Conservation (phyloP, 768 basidiomycete species). For the Collybia nuda region DNA sequence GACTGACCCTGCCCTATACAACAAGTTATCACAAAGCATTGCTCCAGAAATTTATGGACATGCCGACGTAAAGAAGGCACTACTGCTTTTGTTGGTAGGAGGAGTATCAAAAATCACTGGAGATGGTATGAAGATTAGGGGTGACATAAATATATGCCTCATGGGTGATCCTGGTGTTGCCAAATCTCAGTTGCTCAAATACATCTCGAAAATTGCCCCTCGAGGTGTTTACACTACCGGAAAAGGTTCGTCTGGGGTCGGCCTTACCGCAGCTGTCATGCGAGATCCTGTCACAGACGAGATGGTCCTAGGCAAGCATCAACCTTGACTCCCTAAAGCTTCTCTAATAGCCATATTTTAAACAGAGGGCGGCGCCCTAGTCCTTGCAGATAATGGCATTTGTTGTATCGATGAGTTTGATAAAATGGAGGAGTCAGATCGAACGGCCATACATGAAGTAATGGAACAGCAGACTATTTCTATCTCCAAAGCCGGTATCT, state of each 20-base stretch:
- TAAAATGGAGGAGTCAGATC: conserved; percentile 98
- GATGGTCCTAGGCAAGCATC: conserved; percentile 89
- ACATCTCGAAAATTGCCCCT: conserved; percentile 97
- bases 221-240: conserved; percentile 98
- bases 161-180: conserved; percentile 99
- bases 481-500: conserved; percentile 98
- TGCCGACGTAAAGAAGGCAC: conserved; percentile 94
- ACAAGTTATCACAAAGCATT: conserved; percentile 87
- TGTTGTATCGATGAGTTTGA: conserved; percentile 99
- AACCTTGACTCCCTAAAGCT: background rate
- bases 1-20: conserved; percentile 78
- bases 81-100: conserved; percentile 89
- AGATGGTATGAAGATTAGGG: conserved; percentile 98
- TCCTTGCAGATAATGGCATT: conserved; percentile 98
- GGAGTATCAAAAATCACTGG: conserved; percentile 95
- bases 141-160: conserved; percentile 94
- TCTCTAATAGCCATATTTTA: conserved; percentile 4
- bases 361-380: conserved; percentile 97
- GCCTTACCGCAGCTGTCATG: conserved; percentile 99
- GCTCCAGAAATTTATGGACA: conserved; percentile 99
- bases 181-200: conserved; percentile 95
- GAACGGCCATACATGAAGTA: conserved; percentile 99
- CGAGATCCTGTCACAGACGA: conserved; percentile 98
- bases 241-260: conserved; percentile 97
- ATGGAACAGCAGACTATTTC: conserved; percentile 99